These are phyloP conservation scores for Colletotrichum ledebouriae DNA, from an alignment of 2,329 filamentous ascomycete species.

Conservation along the genomic window DNA sequence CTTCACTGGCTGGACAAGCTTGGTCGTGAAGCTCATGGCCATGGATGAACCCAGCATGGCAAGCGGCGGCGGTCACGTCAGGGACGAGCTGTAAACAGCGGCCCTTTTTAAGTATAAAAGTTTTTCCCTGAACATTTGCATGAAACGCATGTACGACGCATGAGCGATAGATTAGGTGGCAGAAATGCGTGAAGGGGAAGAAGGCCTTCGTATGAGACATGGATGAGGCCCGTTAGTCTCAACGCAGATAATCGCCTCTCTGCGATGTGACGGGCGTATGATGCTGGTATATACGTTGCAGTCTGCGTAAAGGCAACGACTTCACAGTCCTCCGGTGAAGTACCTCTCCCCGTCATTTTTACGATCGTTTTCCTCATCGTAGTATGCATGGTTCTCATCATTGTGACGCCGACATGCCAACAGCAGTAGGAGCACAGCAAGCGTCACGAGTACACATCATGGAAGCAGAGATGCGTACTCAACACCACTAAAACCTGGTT, in stretches of 20 bases:
- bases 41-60: constrained; percentile 78
- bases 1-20: constrained; percentile 98
- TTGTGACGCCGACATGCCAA: background rate
- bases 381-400: background rate
- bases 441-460: background rate
- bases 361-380: too few relatives aligned
- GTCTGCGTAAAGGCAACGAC: too few relatives aligned
- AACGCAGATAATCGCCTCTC: background rate
- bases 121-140: background rate
- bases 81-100: constrained; percentile 62
- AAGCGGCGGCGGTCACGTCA: constrained; percentile 46
- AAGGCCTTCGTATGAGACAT: background rate
- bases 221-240: background rate
- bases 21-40: constrained; percentile 97
- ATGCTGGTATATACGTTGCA: too few relatives aligned
- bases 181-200: background rate
- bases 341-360: too few relatives aligned
- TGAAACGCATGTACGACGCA: constrained; percentile 23
- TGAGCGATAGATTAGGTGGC: constrained; percentile 17
- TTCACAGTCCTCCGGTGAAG: too few relatives aligned
- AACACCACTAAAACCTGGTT: too few relatives aligned
- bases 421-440: background rate
- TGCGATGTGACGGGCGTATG: too few relatives aligned
- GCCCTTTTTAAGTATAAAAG: constrained; percentile 3
- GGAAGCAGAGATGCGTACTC: background rate